These are phyloP conservation scores for Nitzschia sp. DNA, from an alignment of 108 stramenopile genomes.

Conservation along the genomic window DNA sequence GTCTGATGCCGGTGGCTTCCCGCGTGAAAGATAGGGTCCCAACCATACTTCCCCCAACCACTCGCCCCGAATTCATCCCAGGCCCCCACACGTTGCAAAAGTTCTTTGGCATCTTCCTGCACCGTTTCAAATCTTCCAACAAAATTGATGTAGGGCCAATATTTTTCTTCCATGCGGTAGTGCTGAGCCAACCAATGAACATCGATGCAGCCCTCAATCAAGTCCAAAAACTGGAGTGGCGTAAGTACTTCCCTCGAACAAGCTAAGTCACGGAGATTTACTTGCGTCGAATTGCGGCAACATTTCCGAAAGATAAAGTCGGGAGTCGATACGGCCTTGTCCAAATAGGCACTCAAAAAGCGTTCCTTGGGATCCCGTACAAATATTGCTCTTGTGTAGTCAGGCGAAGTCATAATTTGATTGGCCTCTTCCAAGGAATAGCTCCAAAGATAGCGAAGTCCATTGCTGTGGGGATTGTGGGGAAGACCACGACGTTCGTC, in stretches of 20 bases:
- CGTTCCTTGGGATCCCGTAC: conserved; percentile 66
- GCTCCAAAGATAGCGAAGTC: conserved; percentile 41
- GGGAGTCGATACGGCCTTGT: conserved; percentile 29
- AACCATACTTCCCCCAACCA: conserved; percentile 47
- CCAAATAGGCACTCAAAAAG: conserved; percentile 55
- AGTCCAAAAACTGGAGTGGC: conserved; percentile 7
- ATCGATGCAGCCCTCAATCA: conserved; percentile 16
- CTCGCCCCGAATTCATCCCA: conserved; percentile 44
- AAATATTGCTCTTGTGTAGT: conserved; percentile 62
- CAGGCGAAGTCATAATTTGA: conserved; percentile 33
- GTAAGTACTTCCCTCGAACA: not conserved
- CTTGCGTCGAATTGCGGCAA: conserved; percentile 1
- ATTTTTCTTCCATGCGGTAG: conserved; percentile 26
- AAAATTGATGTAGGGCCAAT: conserved; percentile 45
- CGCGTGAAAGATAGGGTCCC: conserved; percentile 43
- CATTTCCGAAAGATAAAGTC: conserved; percentile 5
- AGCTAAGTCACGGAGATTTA: not conserved
- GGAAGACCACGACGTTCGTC: conserved; percentile 15
- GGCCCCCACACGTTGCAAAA: conserved; percentile 34
- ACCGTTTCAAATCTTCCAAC: conserved; percentile 38
- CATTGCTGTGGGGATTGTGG: conserved; percentile 46
- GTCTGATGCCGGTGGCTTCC: conserved; percentile 1
- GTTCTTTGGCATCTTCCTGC: conserved; percentile 25
- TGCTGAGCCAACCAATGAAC: conserved; percentile 37
- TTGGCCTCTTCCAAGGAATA: conserved; percentile 32